Percentiles rank a stretch among this genome's conserved stretches.
These are phyloP conservation scores for Sporothrix brunneoviolacea DNA, from an alignment of 2,329 filamentous ascomycete species.

Conservation along the genomic window DNA sequence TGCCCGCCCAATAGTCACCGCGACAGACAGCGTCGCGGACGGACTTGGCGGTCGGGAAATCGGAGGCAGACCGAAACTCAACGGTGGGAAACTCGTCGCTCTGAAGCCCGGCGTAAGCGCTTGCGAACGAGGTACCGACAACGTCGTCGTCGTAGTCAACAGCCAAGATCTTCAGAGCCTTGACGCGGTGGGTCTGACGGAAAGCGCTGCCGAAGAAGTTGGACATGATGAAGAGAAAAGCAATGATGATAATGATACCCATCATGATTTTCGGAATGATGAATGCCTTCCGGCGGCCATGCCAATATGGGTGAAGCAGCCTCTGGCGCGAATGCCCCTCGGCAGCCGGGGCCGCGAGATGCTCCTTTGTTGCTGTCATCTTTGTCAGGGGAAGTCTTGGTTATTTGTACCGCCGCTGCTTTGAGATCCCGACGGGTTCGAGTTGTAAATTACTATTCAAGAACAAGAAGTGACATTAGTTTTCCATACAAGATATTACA, in stretches of 20 bases:
- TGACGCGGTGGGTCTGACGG: not conserved
- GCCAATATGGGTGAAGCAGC: not conserved
- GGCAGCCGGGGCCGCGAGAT: too few species aligned
- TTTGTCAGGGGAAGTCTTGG: too few species aligned
- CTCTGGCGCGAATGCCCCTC: too few species aligned
- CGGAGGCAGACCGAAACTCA: conserved; percentile 20
- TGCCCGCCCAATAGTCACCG: conserved; percentile 31
- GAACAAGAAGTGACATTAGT: too few species aligned
- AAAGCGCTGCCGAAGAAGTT: conserved; percentile 2
- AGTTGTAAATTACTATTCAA: too few species aligned
- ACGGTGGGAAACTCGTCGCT: conserved; percentile 28
- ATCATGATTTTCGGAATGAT: conserved; percentile 6
- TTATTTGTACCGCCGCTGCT: too few species aligned
- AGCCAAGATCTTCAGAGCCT: conserved; percentile 1
- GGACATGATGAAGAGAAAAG: conserved; percentile 6
- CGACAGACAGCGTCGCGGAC: conserved; percentile 30
- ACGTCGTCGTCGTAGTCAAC: conserved; percentile 26
- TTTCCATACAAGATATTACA: too few species aligned
- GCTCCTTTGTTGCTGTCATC: too few species aligned
- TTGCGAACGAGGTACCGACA: conserved; percentile 27
- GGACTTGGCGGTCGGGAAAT: conserved; percentile 23
- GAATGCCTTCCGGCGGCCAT: conserved; percentile 6
- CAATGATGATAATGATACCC: conserved; percentile 3
- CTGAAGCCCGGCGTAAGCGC: conserved; percentile 27
- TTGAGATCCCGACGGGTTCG: too few species aligned